phyloP scores from a whole-genome alignment of 75 land plant species.

The Cryptomeria japonica region DNA sequence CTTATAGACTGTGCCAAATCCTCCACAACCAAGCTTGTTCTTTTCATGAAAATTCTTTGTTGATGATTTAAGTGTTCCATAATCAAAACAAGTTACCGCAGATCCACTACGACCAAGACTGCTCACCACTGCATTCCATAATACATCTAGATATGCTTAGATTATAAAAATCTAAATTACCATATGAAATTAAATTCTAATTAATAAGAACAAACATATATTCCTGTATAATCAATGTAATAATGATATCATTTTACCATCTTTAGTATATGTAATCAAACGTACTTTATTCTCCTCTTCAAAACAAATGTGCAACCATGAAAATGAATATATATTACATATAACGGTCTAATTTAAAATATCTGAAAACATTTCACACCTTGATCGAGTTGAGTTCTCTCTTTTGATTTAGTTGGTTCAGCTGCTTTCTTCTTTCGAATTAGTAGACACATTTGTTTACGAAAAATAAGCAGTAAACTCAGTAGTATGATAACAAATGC shows the following conservation, averaged over 20 bases:
- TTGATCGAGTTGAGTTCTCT: not conserved
- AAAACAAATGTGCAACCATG: not conserved
- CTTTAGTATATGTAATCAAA: too few relatives aligned
- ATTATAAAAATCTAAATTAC: not conserved
- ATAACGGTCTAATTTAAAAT: not conserved
- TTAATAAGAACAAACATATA: not conserved
- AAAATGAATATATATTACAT: not conserved
- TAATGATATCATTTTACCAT: too few relatives aligned
- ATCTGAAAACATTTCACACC: not conserved
- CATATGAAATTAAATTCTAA: not conserved
- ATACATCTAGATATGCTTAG: not conserved
- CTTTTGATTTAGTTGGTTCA: not conserved
- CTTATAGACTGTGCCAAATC: not conserved
- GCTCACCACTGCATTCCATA: not conserved
- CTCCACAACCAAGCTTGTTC: not conserved
- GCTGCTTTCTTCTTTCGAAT: not conserved
- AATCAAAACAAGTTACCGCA: not conserved
- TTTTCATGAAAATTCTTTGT: not conserved
- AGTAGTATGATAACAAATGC: not conserved
- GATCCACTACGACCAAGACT: not conserved
- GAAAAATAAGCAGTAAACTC: not conserved
- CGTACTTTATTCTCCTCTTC: not conserved
- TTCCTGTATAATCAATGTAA: too few relatives aligned
- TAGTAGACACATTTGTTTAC: not conserved
- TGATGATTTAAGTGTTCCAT: not conserved